A percentile compares a stretch with the other conserved stretches of the same genome.
Conservation (phyloP, 2,329 filamentous ascomycete species). For the Fusarium bulbicola region DNA sequence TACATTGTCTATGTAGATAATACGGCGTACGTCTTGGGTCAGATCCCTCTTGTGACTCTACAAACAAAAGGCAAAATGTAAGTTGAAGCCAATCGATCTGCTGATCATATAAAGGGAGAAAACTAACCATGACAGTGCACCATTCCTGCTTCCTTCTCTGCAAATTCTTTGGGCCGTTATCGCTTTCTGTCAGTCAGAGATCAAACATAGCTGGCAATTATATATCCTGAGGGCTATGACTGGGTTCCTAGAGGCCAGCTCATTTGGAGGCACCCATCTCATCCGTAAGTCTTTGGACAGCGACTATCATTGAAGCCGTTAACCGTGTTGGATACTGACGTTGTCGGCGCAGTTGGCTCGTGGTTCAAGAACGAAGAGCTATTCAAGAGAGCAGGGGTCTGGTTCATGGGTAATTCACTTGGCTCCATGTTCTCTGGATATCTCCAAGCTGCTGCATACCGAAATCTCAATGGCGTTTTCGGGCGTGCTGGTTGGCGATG, state of each 20-base stretch:
- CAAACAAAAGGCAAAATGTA: conserved; percentile 3
- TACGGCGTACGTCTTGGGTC: not conserved
- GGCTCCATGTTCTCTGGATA: not conserved
- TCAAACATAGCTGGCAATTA: not conserved
- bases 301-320: fast-evolving
- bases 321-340: fast-evolving
- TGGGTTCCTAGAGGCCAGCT: not conserved
- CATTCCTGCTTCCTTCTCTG: not conserved
- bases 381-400: not conserved
- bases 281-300: not conserved
- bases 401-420: not conserved
- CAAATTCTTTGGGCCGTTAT: not conserved
- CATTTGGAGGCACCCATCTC: not conserved
- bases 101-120: fast-evolving
- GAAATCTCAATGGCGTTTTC: not conserved
- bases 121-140: not conserved
- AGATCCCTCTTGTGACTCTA: not conserved
- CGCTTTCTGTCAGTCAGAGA: not conserved
- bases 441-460: not conserved
- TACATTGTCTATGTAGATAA: not conserved
- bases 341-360: not conserved
- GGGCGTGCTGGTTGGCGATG: conserved; percentile 7
- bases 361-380: conserved; percentile 11
- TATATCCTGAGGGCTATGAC: not conserved
- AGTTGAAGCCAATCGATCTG: too few relatives aligned